Evolutionary conservation across 495 filamentous ascomycete species (phyloP).

Genomic region (Xylaria palmicola): DNA sequence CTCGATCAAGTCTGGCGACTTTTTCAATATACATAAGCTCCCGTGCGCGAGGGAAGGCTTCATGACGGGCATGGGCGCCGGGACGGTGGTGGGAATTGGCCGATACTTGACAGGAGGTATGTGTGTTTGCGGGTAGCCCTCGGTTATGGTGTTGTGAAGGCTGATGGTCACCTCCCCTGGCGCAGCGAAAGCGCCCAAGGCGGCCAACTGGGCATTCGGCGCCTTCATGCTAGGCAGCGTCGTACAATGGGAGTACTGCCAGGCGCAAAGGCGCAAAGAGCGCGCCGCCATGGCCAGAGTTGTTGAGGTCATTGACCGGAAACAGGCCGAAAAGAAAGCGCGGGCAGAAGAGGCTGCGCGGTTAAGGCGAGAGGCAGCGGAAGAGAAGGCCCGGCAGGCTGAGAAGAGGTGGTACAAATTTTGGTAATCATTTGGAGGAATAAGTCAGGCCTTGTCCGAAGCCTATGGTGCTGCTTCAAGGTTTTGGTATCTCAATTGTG

Average conservation of each 20-base stretch:
- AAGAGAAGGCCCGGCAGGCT: conserved; percentile 47
- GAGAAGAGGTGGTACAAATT: conserved; percentile 49
- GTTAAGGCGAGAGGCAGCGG: conserved; percentile 41
- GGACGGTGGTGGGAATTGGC: conserved; percentile 69
- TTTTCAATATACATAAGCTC: conserved; percentile 69
- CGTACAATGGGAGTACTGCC: conserved; percentile 77
- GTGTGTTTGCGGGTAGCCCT: conserved; percentile 15
- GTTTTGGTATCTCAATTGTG: conserved; percentile 5
- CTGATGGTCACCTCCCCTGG: conserved; percentile 31
- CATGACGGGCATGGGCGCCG: conserved; percentile 76
- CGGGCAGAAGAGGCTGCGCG: conserved; percentile 48
- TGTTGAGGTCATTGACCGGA: conserved; percentile 74
- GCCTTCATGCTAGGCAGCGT: conserved; percentile 63
- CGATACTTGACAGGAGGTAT: conserved; percentile 74
- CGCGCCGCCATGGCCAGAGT: conserved; percentile 74
- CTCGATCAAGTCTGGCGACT: conserved; percentile 66
- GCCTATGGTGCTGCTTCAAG: neutral
- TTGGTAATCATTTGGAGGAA: conserved; percentile 39
- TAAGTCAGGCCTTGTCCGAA: conserved; percentile 4
- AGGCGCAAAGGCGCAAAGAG: conserved; percentile 66
- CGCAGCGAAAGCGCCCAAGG: conserved; percentile 46
- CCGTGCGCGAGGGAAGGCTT: conserved; percentile 84
- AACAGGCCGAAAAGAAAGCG: conserved; percentile 64
- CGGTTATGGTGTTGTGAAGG: neutral
- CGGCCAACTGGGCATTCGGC: conserved; percentile 84